Percentiles rank a stretch among this genome's conserved stretches.
Evolutionary conservation across 768 basidiomycete species (phyloP).

Genomic region (Panus rudis): DNA sequence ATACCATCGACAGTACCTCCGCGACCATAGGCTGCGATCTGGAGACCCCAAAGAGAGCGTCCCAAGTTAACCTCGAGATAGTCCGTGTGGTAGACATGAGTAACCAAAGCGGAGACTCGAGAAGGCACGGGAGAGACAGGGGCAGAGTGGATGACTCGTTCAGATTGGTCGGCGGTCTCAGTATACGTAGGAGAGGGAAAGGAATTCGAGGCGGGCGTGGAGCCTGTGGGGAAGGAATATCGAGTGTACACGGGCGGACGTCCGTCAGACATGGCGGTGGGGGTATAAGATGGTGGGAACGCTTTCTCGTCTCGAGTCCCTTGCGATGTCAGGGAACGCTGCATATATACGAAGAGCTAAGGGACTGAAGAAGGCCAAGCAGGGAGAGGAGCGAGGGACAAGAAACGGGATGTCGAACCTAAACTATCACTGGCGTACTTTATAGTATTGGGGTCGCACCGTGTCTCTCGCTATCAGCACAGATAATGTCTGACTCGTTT

Average conservation of each 20-base stretch:
- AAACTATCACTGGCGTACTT: too few relatives aligned
- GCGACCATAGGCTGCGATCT: slow-evolving; percentile 36
- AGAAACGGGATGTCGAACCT: too few relatives aligned
- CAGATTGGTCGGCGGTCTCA: slow-evolving; percentile 20
- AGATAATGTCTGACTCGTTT: too few relatives aligned
- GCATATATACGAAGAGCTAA: too few relatives aligned
- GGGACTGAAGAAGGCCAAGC: too few relatives aligned
- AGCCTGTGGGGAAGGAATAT: not conserved
- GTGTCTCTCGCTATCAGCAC: too few relatives aligned
- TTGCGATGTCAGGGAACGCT: too few relatives aligned
- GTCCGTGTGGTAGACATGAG: slow-evolving; percentile 31
- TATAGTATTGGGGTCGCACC: too few relatives aligned
- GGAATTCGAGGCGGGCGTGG: not conserved
- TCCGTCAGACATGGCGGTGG: slow-evolving; percentile 3
- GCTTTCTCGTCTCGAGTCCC: too few relatives aligned
- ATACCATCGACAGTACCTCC: slow-evolving; percentile 34
- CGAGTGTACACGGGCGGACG: slow-evolving; percentile 7
- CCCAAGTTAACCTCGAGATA: slow-evolving; percentile 36
- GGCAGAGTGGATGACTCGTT: slow-evolving; percentile 30
- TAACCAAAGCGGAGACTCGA: slow-evolving; percentile 10
- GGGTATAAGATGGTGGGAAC: too few relatives aligned
- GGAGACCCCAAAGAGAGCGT: slow-evolving; percentile 30
- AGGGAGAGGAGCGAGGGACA: too few relatives aligned
- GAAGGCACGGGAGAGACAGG: slow-evolving; percentile 10
- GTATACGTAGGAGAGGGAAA: slow-evolving; percentile 21